A percentile compares a stretch with the other conserved stretches of the same genome.
phyloP scores from a whole-genome alignment of 2,329 filamentous ascomycete genomes.

The Fusarium continuum region DNA sequence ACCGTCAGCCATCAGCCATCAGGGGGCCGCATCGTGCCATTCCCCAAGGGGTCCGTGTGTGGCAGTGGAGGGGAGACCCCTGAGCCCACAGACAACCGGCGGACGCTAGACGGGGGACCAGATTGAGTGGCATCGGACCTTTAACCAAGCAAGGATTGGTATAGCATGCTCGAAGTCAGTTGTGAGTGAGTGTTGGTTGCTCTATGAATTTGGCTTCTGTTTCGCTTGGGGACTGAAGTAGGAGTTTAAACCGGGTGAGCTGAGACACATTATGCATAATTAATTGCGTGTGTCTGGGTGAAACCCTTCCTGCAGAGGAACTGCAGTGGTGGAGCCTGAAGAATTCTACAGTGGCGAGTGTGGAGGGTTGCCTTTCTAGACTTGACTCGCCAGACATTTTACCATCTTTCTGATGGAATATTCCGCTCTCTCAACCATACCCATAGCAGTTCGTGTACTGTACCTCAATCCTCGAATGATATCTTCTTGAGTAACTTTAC shows the following conservation, averaged over 20 bases:
- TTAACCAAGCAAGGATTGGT: slow-evolving; percentile 6
- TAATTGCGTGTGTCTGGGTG: not conserved
- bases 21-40: not conserved
- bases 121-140: not conserved
- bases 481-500: not conserved
- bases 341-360: not conserved
- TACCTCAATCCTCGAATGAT: not conserved
- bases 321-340: not conserved
- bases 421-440: not conserved
- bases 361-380: not conserved
- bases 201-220: too few species aligned
- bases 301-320: not conserved
- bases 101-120: not conserved
- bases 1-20: not conserved
- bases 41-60: not conserved
- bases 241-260: too few species aligned
- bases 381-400: not conserved
- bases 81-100: not conserved
- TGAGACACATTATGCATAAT: too few species aligned
- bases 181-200: not conserved
- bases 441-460: too few species aligned
- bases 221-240: too few species aligned
- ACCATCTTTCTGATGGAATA: not conserved
- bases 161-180: too few species aligned
- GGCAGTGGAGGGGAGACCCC: not conserved